phyloP scores from a whole-genome alignment of 371 early-diverging fungal species.

The Mortierella sp. region DNA sequence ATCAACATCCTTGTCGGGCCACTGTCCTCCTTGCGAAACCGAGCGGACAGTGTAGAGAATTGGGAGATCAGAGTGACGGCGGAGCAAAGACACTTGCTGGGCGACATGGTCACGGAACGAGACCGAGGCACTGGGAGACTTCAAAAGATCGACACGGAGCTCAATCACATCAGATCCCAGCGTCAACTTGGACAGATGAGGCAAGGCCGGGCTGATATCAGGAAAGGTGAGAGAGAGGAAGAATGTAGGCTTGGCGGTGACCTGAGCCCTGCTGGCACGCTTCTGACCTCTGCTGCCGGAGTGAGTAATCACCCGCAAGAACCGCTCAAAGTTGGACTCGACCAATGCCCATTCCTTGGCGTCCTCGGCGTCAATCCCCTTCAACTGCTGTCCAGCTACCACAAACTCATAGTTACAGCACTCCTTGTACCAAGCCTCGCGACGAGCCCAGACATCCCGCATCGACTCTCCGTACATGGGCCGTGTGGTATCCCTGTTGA shows the following conservation, averaged over 20 bases:
- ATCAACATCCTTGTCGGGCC: slow-evolving; percentile 74
- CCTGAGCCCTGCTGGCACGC: slow-evolving; percentile 45
- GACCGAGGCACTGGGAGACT: slow-evolving; percentile 60
- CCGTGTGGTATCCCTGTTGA: slow-evolving; percentile 84
- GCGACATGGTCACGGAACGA: slow-evolving; percentile 77
- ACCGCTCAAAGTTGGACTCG: slow-evolving; percentile 77
- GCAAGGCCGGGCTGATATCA: slow-evolving; percentile 69
- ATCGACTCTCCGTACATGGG: slow-evolving; percentile 91
- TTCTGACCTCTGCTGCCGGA: slow-evolving; percentile 56
- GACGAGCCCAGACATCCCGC: slow-evolving; percentile 83
- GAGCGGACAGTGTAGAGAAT: slow-evolving; percentile 96
- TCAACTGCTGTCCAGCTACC: slow-evolving; percentile 57
- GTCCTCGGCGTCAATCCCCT: slow-evolving; percentile 50
- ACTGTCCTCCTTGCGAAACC: slow-evolving; percentile 89
- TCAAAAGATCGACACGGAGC: slow-evolving; percentile 92
- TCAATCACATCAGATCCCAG: slow-evolving; percentile 93
- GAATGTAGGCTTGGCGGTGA: slow-evolving; percentile 68
- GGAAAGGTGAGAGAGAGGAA: slow-evolving; percentile 93
- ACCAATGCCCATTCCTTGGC: slow-evolving; percentile 73
- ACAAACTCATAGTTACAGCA: slow-evolving; percentile 88
- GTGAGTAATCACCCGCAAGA: slow-evolving; percentile 74
- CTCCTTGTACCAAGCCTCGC: slow-evolving; percentile 83
- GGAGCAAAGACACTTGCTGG: slow-evolving; percentile 83
- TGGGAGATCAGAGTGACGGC: slow-evolving; percentile 81
- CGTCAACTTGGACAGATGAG: slow-evolving; percentile 69